Evolutionary conservation across 192 early-diverging fungal genomes (phyloP), one percentile per base, ranked within the genome.

Genomic region (Backusella tuberculispora): DNA sequence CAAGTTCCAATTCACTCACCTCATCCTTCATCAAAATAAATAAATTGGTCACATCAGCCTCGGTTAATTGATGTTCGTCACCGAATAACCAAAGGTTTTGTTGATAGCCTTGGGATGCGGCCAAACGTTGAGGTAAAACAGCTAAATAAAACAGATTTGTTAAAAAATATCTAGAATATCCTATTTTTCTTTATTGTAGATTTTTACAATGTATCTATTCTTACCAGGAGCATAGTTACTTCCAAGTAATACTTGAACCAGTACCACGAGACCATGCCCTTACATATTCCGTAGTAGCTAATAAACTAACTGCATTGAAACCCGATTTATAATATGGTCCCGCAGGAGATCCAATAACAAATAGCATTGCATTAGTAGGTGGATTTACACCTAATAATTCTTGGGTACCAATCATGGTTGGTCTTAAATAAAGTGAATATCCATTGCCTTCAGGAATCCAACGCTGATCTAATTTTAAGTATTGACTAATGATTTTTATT

Each of bases 1-100:
- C 82, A 50, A 98, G 88, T 86, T 98, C 96, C 15, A 45, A n/a
- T n/a, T n/a, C n/a, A 83, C 76, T 96, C 90, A 64, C 94, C 94
- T 92, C 91, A 84, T 95, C 96, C 76, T 88, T 92, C 94, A 92
- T 95, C 83, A 85, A 87, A 41, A 93, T 88, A 86, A 98, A 98
- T 80, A 94, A 90, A 87, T 98, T 97, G 38, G 97, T 96, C n/a
- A n/a, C n/a, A 41, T 96, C 97, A 42, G 97, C 96, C 83, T 98
- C 97, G 64, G 95, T 98, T 63, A 98, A 83, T 77, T 92, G 84
- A 76, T 94, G 85, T 19, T 97, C 86, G n/a, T 86, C 78, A 73
- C 97, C 97, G 84, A 96, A 97, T 19, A 97, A 84, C 97, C 97
- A 98, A 78, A 98, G 85, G 83, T 95, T 95, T 80, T 98, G 97